A percentile compares a stretch with the other conserved stretches of the same genome.
Evolutionary conservation across 495 filamentous ascomycete genomes (phyloP).

Genomic region (Hypoxylon rickii): DNA sequence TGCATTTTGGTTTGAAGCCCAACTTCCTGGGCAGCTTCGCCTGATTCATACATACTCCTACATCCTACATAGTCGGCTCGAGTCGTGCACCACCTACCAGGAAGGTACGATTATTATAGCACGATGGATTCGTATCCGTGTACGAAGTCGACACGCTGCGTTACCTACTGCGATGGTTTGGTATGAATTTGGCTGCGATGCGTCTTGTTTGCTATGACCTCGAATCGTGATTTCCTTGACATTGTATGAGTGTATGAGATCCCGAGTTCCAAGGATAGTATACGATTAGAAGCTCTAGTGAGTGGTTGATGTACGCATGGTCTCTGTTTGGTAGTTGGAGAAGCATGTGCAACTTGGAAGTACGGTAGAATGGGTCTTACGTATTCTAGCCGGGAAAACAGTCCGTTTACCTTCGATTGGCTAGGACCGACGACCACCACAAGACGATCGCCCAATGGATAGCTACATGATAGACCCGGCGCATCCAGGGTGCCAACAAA

Average conservation of each 20-base stretch:
- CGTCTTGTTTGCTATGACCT: conserved; percentile 2
- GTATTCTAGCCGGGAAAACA: conserved; percentile 31
- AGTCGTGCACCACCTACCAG: conserved; percentile 26
- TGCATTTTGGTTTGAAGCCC: conserved; percentile 37
- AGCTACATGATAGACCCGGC: conserved; percentile 20
- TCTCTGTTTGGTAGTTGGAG: conserved; percentile 9
- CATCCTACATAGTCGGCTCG: conserved; percentile 8
- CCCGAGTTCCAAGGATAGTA: background rate
- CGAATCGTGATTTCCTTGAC: too few relatives aligned
- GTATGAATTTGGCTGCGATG: background rate
- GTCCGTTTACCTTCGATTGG: conserved; percentile 28
- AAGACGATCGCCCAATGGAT: conserved; percentile 32
- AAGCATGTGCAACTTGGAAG: conserved; percentile 7
- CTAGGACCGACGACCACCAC: conserved; percentile 17
- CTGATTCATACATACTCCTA: conserved; percentile 30
- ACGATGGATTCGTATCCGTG: conserved; percentile 11
- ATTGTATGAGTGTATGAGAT: too few relatives aligned
- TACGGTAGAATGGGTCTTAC: conserved; percentile 26
- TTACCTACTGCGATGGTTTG: background rate
- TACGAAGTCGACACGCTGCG: conserved; percentile 2
- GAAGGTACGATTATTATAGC: conserved; percentile 17
- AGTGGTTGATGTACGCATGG: background rate
- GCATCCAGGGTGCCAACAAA: conserved; percentile 36
- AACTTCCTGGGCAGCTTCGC: conserved; percentile 35
- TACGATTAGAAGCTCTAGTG: background rate